Conservation (phyloP, 306 rosid genomes). For the Pyrus bretschneideri region DNA sequence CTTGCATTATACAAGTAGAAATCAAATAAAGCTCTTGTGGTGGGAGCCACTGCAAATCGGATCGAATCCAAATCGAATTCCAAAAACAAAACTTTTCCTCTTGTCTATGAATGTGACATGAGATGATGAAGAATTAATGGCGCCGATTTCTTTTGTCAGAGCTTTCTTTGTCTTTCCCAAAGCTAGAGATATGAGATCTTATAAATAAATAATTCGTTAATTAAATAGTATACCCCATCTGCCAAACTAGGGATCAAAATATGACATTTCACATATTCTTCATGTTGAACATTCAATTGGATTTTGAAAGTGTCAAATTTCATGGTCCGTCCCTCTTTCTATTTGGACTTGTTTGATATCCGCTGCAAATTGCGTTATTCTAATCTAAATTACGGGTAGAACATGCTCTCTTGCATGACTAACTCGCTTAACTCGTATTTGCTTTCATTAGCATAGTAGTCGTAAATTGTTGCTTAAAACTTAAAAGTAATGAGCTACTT, state of each 20-base stretch:
- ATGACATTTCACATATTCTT: not conserved
- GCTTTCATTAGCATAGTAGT: too few relatives aligned
- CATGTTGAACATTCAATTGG: not conserved
- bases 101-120: slow-evolving; percentile 1
- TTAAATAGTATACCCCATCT: not conserved
- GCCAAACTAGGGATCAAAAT: slow-evolving; percentile 2
- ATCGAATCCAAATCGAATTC: not conserved
- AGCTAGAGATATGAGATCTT: not conserved
- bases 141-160: not conserved
- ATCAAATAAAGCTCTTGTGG: not conserved
- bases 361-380: not conserved
- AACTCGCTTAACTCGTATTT: too few relatives aligned
- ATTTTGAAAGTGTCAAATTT: not conserved
- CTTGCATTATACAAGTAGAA: not conserved
- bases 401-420: too few relatives aligned
- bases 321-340: not conserved
- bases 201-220: too few relatives aligned
- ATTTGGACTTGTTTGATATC: not conserved
- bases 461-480: not conserved
- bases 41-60: not conserved
- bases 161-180: not conserved
- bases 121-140: not conserved
- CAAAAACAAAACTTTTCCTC: not conserved
- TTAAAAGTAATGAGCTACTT: not conserved
- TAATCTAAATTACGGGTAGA: too few relatives aligned